Percentiles rank a stretch among this genome's conserved stretches.
Evolutionary conservation across 1,284 basidiomycete genomes (phyloP).

Genomic region (Irpex rosettiformis): DNA sequence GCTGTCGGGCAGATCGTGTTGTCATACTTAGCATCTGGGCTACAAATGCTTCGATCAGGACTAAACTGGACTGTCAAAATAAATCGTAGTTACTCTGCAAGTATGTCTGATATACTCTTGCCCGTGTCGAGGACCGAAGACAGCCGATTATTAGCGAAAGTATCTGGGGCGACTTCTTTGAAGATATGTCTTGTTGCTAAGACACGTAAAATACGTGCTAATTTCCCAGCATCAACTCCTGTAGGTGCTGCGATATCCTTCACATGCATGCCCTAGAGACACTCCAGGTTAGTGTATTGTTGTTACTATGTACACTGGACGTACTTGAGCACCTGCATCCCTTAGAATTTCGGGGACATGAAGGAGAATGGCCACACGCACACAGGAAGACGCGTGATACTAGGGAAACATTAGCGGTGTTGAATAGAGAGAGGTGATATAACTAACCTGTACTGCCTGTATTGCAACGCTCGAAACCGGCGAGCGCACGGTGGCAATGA

Average conservation of each 20-base stretch:
- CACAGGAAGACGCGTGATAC: background rate
- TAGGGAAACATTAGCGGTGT: background rate
- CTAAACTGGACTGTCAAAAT: background rate
- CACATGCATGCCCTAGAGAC: constrained; percentile 31
- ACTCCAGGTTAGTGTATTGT: background rate
- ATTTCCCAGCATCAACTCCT: constrained; percentile 28
- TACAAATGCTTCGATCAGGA: background rate
- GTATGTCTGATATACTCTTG: constrained; percentile 24
- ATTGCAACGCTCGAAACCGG: constrained; percentile 4
- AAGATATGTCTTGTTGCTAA: constrained; percentile 41
- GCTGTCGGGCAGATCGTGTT: constrained; percentile 7
- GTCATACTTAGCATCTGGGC: constrained; percentile 7
- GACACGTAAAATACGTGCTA: constrained; percentile 37
- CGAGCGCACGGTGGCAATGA: constrained; percentile 14
- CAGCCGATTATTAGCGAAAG: constrained; percentile 41
- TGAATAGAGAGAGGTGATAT: background rate
- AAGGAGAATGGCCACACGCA: background rate
- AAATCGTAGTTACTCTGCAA: background rate
- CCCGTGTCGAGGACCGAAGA: constrained; percentile 38
- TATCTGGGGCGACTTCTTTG: constrained; percentile 36
- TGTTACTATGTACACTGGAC: too few species aligned
- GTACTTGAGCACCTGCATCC: background rate
- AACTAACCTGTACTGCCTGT: background rate
- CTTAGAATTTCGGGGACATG: background rate
- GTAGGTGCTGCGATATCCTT: constrained; percentile 31